Percentiles rank a stretch among this genome's conserved stretches.
phyloP scores from a whole-genome alignment of 345 rosid genomes.

The Camelina sativa region DNA sequence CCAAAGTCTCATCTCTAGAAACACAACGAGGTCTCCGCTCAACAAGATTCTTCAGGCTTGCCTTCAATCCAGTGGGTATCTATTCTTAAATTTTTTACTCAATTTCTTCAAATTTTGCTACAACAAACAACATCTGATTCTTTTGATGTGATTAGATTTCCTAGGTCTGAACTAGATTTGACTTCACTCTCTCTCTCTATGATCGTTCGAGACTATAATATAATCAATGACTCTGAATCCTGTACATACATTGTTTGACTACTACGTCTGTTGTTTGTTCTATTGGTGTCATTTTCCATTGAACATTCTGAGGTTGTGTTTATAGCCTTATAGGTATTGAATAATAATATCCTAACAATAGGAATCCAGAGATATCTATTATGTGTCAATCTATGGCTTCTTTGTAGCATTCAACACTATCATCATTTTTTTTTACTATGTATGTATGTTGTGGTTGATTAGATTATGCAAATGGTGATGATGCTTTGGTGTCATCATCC shows the following conservation, averaged over 20 bases:
- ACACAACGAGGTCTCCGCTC: conserved; percentile 53
- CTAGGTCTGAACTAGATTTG: neutral
- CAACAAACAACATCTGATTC: neutral
- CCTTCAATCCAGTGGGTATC: conserved; percentile 59
- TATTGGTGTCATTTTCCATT: neutral
- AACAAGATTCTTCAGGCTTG: conserved; percentile 56
- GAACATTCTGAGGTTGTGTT: neutral
- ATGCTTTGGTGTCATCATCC: conserved; percentile 38
- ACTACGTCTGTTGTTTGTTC: neutral
- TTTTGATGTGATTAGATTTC: neutral
- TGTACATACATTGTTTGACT: neutral
- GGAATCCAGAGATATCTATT: neutral
- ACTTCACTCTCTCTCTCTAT: neutral
- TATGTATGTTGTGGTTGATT: conserved; percentile 24
- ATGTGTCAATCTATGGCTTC: neutral
- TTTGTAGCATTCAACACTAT: neutral
- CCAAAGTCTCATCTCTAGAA: conserved; percentile 42
- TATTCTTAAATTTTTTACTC: neutral
- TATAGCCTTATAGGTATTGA: too few species aligned
- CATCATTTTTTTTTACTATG: neutral
- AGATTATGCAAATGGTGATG: conserved; percentile 51
- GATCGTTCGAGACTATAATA: too few species aligned
- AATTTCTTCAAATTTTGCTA: neutral
- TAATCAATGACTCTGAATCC: neutral
- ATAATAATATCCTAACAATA: too few species aligned